Conservation (phyloP, 2,329 filamentous ascomycete species). For the Colletotrichum sp. region DNA sequence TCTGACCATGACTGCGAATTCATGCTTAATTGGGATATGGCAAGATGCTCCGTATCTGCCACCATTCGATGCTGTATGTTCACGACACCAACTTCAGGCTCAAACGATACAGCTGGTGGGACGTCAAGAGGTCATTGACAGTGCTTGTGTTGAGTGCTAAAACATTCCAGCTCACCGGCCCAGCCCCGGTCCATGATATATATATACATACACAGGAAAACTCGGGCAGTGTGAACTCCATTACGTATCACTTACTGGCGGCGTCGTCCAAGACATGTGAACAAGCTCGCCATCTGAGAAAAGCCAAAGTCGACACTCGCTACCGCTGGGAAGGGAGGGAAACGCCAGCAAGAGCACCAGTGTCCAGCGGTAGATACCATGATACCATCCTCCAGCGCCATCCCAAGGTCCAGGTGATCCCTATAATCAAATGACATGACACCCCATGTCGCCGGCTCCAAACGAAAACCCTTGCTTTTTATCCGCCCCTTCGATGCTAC, state of each 20-base stretch:
- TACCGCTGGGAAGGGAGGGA: neutral
- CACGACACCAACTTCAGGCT: neutral
- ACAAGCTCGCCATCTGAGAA: neutral
- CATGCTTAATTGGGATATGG: neutral
- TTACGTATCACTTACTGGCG: neutral
- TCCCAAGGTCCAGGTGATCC: neutral
- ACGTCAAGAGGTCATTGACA: neutral
- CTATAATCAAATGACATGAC: conserved; percentile 2
- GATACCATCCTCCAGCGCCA: conserved; percentile 4
- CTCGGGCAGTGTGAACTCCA: neutral
- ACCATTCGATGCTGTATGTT: neutral
- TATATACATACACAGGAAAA: neutral
- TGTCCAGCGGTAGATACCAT: neutral
- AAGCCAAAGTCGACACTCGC: neutral
- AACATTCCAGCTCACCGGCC: neutral
- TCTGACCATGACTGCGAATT: neutral
- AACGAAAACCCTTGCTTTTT: conserved; percentile 17
- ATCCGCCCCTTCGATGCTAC: conserved; percentile 7
- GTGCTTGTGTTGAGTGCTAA: neutral
- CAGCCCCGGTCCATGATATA: neutral
- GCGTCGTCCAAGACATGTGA: neutral
- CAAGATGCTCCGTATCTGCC: neutral
- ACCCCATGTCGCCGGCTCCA: neutral
- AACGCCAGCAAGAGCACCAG: neutral
- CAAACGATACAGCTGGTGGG: neutral